Evolutionary conservation across 257 asterid species (phyloP).

Genomic region (Petunia axillaris): DNA sequence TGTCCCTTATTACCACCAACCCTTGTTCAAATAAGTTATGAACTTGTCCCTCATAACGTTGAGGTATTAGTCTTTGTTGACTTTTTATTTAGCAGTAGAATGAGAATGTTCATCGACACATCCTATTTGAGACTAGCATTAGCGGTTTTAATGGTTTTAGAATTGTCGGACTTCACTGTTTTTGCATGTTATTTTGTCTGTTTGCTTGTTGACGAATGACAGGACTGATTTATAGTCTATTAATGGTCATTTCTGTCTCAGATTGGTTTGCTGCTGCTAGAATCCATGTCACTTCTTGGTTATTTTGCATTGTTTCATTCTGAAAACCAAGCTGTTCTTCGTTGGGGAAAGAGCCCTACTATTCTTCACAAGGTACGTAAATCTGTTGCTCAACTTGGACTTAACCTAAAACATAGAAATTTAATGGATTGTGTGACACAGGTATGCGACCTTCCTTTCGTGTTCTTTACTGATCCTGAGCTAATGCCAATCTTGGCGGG

Average conservation of each 20-base stretch:
- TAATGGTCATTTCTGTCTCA: slow-evolving; percentile 34
- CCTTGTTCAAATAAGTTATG: slow-evolving; percentile 2
- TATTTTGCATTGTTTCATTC: slow-evolving; percentile 85
- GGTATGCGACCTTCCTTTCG: slow-evolving; percentile 96
- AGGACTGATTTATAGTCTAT: not conserved
- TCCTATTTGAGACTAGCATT: not conserved
- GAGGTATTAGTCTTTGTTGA: not conserved
- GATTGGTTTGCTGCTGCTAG: slow-evolving; percentile 83
- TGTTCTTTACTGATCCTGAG: slow-evolving; percentile 92
- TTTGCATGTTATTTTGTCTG: not conserved
- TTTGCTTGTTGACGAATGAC: not conserved
- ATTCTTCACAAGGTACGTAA: slow-evolving; percentile 90
- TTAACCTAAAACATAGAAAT: slow-evolving; percentile 13
- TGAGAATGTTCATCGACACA: slow-evolving; percentile 15
- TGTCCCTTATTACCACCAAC: slow-evolving; percentile 14
- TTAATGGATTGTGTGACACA: slow-evolving; percentile 42
- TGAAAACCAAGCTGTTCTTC: slow-evolving; percentile 94
- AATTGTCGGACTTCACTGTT: not conserved
- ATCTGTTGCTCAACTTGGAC: not conserved
- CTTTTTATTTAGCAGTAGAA: not conserved
- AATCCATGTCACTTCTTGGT: slow-evolving; percentile 86
- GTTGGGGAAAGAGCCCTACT: slow-evolving; percentile 99
- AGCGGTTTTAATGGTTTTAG: not conserved
- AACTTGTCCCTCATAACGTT: slow-evolving; percentile 6
- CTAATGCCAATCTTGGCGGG: slow-evolving; percentile 90